phyloP scores from a whole-genome alignment of 768 basidiomycete genomes.

The Lactarius tabidus region DNA sequence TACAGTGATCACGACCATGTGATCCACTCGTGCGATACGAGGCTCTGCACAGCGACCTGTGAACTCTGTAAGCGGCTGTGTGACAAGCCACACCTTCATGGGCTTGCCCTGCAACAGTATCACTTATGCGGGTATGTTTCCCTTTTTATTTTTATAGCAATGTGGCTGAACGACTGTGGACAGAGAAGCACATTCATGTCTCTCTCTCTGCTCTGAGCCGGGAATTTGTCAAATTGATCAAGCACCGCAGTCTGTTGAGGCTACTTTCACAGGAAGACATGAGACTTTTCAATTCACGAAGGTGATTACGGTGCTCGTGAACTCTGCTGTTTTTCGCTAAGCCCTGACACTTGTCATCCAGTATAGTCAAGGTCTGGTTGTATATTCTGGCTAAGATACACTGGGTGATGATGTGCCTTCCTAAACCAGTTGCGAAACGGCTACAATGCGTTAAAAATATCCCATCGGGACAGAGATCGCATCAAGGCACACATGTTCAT shows the following conservation, averaged over 20 bases:
- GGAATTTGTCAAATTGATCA: constrained; percentile 59
- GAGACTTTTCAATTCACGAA: constrained; percentile 61
- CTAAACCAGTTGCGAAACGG: constrained; percentile 39
- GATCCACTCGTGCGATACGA: constrained; percentile 47
- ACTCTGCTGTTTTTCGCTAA: background rate
- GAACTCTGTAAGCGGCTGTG: constrained; percentile 54
- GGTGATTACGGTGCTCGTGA: constrained; percentile 32
- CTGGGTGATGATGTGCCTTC: constrained; percentile 30
- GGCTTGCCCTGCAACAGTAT: constrained; percentile 35
- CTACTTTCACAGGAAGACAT: constrained; percentile 54
- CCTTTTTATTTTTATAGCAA: background rate
- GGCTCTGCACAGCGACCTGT: constrained; percentile 51
- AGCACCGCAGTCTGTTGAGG: constrained; percentile 51
- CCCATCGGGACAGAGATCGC: constrained; percentile 38
- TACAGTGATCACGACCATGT: constrained; percentile 43
- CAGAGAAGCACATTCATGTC: no score
- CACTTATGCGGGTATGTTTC: constrained; percentile 54
- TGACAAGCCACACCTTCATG: constrained; percentile 48
- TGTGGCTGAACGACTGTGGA: background rate
- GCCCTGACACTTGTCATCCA: constrained; percentile 23
- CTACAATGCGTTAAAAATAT: constrained; percentile 34
- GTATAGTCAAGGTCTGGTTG: constrained; percentile 51
- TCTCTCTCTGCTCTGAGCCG: constrained; percentile 24
- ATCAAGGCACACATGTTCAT: constrained; percentile 48
- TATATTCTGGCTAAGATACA: background rate